Base-by-base conservation (phyloP, 2,329 filamentous ascomycete genomes). In the Fusarium robinianum region DNA sequence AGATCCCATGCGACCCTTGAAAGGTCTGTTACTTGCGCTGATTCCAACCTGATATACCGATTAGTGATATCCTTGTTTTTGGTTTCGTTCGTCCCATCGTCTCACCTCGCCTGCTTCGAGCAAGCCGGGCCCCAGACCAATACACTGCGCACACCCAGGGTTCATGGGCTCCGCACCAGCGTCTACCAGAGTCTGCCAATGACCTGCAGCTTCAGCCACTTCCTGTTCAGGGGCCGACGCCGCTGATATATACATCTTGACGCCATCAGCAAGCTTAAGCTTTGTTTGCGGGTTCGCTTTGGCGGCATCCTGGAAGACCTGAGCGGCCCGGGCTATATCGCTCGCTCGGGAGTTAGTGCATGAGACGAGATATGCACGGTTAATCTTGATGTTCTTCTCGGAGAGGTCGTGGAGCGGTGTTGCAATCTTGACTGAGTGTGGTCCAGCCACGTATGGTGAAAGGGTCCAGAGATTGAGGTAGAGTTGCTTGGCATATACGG, bases 211-310 rank as follows among this genome's bases (percentile, higher is more conserved):
- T 67, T 96, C 89, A 1, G 92, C 87, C 1, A 79, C 75, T 44
- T 80, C 67, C 66, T 96, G 90, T 66, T 96, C 91, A 0, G 80
- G 75, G 0, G 81, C 63, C 0, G 91, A 96, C 1, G 92, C 92
- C 1, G 92, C 90, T 0, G 91, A 87, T 51, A 97, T 87, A 69
- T 96, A 96, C 63, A 96, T 84, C 42, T 90, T 78, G 26, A 96
- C 90, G 18, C 85, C 82, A 0, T 80, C 73, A 0, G 88, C 84
- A 45, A 96, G 78, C 70, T 86, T 89, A 14, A 88, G 78, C 5
- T 81, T 70, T 41, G 77, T 73, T n/a, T n/a, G n/a, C n/a, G n/a
- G n/a, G 10, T 83, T 87, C 16, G 74, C 74, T 41, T 81, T 79
- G 0, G 85, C 81, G 1, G 88, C 89, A 25, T 92, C 86, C 42